Conservation (phyloP, 768 basidiomycete genomes). For the Tricholoma hemisulphureum region DNA sequence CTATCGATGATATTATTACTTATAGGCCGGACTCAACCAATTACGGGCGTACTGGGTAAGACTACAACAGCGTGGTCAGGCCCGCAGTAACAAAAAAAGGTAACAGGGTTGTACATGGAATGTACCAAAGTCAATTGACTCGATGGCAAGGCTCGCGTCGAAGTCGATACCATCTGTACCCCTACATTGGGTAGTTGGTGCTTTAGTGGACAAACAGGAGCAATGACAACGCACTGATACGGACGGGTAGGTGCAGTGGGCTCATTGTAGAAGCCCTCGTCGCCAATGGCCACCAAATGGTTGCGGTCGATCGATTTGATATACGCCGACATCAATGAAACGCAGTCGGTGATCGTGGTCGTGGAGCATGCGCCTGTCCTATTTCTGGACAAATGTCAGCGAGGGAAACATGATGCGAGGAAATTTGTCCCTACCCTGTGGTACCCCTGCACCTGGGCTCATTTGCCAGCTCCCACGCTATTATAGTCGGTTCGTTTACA, state of each 20-base stretch:
- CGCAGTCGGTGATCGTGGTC: conserved; percentile 17
- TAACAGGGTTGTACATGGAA: conserved; percentile 47
- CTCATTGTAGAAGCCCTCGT: conserved; percentile 40
- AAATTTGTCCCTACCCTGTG: conserved; percentile 32
- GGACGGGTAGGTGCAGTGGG: conserved; percentile 47
- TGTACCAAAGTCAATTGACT: conserved; percentile 64
- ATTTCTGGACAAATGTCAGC: conserved; percentile 3
- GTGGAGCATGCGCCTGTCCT: conserved; percentile 19
- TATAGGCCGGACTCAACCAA: background rate
- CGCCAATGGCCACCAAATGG: conserved; percentile 21
- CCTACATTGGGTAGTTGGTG: conserved; percentile 24
- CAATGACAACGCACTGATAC: conserved; percentile 43
- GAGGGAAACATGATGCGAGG: background rate
- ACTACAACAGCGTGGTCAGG: conserved; percentile 17
- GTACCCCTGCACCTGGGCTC: conserved; percentile 46
- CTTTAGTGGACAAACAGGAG: background rate
- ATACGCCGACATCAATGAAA: conserved; percentile 15
- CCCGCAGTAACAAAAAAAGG: background rate
- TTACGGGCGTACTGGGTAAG: conserved; percentile 30
- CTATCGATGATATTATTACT: conserved; percentile 23
- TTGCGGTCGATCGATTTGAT: conserved; percentile 23
- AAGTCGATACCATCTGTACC: conserved; percentile 63
- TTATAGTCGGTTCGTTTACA: conserved; percentile 56
- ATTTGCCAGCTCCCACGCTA: conserved; percentile 46
- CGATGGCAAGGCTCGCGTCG: conserved; percentile 54